A percentile compares a stretch with the other conserved stretches of the same genome.
These are phyloP conservation scores for Cornus suecica DNA, from an alignment of 148 eudicot species.

Conservation along the genomic window DNA sequence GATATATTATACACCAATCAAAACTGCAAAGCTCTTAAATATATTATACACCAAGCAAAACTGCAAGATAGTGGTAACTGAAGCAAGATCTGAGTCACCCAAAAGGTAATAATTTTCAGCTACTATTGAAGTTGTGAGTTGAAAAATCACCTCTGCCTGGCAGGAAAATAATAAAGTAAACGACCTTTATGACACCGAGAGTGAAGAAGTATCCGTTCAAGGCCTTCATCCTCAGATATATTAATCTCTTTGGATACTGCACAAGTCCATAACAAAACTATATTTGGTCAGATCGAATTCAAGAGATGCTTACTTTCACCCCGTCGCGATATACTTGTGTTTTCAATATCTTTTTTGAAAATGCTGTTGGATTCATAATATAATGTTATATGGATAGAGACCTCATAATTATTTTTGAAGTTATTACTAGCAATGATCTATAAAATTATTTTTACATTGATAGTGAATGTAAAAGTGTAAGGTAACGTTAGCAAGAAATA, in stretches of 20 bases:
- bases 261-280: conserved; percentile 12
- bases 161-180: conserved; percentile 85
- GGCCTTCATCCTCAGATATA: conserved; percentile 47
- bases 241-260: conserved; percentile 58
- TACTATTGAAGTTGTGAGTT: not conserved
- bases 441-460: too few relatives aligned
- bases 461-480: too few relatives aligned
- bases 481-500: too few relatives aligned
- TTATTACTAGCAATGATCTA: too few relatives aligned
- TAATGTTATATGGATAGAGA: too few relatives aligned
- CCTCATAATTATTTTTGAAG: too few relatives aligned
- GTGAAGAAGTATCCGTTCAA: conserved; percentile 59
- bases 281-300: not conserved
- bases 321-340: too few relatives aligned
- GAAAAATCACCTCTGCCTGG: conserved; percentile 48
- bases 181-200: conserved; percentile 99
- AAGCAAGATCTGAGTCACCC: not conserved
- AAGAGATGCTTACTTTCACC: too few relatives aligned
- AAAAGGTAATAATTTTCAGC: not conserved
- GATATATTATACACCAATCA: not conserved
- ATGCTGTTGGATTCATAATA: too few relatives aligned
- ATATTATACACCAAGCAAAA: not conserved
- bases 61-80: not conserved
- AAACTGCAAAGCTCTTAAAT: not conserved
- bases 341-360: too few relatives aligned